Conservation (phyloP, 2,329 filamentous ascomycete species). For the Elsinoe arachidis region DNA sequence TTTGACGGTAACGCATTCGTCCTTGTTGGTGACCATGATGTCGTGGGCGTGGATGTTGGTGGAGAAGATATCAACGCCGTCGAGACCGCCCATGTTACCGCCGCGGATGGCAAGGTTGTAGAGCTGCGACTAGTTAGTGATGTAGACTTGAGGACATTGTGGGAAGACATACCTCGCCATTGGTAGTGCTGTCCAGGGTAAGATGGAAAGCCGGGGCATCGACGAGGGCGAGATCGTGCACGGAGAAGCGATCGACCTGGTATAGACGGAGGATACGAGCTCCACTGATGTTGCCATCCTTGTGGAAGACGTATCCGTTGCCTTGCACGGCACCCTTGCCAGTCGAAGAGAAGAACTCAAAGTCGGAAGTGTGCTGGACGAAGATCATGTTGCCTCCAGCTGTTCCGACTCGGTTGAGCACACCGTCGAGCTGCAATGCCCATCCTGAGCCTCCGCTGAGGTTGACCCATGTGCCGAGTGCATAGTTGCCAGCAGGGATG, state of each 20-base stretch:
- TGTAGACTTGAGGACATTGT: no score
- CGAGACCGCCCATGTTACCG: conserved; percentile 44
- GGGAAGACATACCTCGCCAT: conserved; percentile 39
- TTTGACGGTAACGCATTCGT: conserved; percentile 53
- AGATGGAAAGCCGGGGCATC: conserved; percentile 46
- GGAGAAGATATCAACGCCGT: conserved; percentile 49
- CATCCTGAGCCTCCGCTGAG: conserved; percentile 40
- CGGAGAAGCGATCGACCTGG: conserved; percentile 39
- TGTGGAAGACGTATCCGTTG: conserved; percentile 43
- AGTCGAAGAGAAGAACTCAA: conserved; percentile 47
- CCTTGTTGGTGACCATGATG: conserved; percentile 53
- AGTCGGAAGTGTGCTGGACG: conserved; percentile 42
- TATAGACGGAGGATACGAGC: conserved; percentile 40
- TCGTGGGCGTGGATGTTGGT: conserved; percentile 52
- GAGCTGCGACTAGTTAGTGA: conserved; percentile 19
- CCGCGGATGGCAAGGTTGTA: conserved; percentile 50
- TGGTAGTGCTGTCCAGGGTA: conserved; percentile 41
- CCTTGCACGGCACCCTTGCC: conserved; percentile 46
- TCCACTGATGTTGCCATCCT: conserved; percentile 31
- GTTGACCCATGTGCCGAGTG: conserved; percentile 42
- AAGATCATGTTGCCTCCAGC: conserved; percentile 47
- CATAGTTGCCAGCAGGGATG: conserved; percentile 43
- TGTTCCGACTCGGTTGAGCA: conserved; percentile 44
- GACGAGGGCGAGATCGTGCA: conserved; percentile 43
- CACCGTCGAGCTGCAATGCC: conserved; percentile 46